Base-by-base conservation (phyloP, 805 yeast species). In the Torulaspora quercuum region DNA sequence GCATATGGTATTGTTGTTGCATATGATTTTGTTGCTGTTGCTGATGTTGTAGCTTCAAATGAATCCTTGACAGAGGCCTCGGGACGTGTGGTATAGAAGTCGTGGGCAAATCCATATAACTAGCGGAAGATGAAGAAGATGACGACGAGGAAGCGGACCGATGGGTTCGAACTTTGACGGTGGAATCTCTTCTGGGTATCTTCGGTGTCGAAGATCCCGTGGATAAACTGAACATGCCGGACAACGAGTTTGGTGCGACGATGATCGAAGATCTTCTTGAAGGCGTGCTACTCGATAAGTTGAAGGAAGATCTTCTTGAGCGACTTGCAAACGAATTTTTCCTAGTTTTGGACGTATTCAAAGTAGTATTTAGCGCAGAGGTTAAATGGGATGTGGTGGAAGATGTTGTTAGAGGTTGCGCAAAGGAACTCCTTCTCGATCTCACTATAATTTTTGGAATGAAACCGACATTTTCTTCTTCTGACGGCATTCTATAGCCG, bases 401-500 rank as follows among this genome's bases (percentile, higher is more conserved):
- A 3, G 50, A 38, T 12, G 40, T 28, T 7, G 36, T 30, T 12
- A 28, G 31, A 10, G 50, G 42, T 20, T 39, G 44, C 7, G 50
- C 53, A 17, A 47, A 47, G 3, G 63, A 58, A 25, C 52, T 48
- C 40, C 63, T 51, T 42, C 66, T 58, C 11, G 63, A 52, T 35
- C 55, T 54, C 3, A 61, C 63, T 17, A 59, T 45, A 11, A 61
- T 59, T 37, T 60, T 60, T 28, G 66, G 66, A 14, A 60, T 48
- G 20, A 58, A 58, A 11, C 64, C 64, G 6, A 53, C 24, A 33
- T 55, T 53, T 30, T 61, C 64, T 22, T 45, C 58, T 15, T 58
- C 61, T 14, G 41, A 15, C 5, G 38, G 30, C 8, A 14, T 16
- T 11, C 21, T 30, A 3, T 21, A 7, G 15, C 39, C 23, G n/a